Evolutionary conservation across 768 basidiomycete species (phyloP).

Genomic region (Lactifluus rugatus): DNA sequence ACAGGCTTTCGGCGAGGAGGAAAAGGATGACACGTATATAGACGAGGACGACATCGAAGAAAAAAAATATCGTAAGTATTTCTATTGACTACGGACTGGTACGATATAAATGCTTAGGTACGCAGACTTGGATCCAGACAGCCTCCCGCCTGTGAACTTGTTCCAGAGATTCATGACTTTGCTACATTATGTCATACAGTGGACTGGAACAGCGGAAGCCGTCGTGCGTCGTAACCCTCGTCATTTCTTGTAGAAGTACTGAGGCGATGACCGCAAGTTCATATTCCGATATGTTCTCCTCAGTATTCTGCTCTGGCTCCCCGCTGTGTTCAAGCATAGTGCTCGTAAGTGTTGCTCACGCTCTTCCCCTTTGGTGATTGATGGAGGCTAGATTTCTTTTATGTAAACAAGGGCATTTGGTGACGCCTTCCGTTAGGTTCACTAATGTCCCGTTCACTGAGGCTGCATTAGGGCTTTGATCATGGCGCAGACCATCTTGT

Average conservation of each 20-base stretch:
- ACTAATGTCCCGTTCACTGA: not conserved
- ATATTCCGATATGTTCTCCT: conserved; percentile 41
- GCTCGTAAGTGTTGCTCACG: conserved; percentile 31
- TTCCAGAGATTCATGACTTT: conserved; percentile 33
- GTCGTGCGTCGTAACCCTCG: conserved; percentile 24
- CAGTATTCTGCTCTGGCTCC: conserved; percentile 44
- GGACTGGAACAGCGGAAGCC: conserved; percentile 35
- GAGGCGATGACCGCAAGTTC: conserved; percentile 28
- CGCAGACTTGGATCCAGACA: conserved; percentile 39
- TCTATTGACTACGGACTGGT: not conserved
- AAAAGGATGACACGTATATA: conserved; percentile 22
- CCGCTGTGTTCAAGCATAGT: conserved; percentile 32
- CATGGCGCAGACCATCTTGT: conserved; percentile 50
- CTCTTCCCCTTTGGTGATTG: not conserved
- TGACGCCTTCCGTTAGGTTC: conserved; percentile 9
- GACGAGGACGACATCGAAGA: conserved; percentile 20
- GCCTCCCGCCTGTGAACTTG: conserved; percentile 35
- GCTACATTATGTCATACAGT: conserved; percentile 30
- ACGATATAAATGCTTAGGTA: not conserved
- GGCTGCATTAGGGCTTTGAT: conserved; percentile 37
- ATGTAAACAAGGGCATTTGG: conserved; percentile 40
- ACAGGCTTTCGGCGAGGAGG: conserved; percentile 25
- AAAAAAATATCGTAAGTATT: conserved; percentile 13
- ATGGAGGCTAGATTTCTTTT: conserved; percentile 31
- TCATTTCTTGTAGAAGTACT: not conserved